A percentile compares a stretch with the other conserved stretches of the same genome.
These are phyloP conservation scores for Pneumocystis carinii DNA, from an alignment of 1,139 yeast species.

Conservation along the genomic window DNA sequence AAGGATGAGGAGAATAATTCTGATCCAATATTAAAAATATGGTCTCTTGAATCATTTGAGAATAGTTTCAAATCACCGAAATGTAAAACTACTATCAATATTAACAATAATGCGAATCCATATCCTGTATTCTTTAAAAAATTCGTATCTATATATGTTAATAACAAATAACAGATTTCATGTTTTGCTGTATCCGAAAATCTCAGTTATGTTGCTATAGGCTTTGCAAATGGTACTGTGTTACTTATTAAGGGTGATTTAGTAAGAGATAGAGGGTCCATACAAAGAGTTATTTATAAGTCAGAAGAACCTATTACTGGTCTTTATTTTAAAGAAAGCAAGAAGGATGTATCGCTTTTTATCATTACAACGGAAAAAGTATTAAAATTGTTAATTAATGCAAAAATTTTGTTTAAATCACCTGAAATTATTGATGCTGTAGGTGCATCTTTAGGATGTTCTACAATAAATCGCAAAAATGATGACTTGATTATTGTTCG, in stretches of 20 bases:
- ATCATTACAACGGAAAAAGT: conserved; percentile 58
- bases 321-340: conserved; percentile 37
- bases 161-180: conserved; percentile 24
- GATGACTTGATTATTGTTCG: conserved; percentile 41
- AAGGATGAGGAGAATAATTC: conserved; percentile 31
- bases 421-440: conserved; percentile 44
- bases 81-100: conserved; percentile 30
- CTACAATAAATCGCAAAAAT: conserved; percentile 30
- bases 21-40: conserved; percentile 63
- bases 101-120: conserved; percentile 41
- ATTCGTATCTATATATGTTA: neutral
- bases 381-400: conserved; percentile 55
- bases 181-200: conserved; percentile 44
- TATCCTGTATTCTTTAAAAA: conserved; percentile 37
- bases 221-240: conserved; percentile 79
- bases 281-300: conserved; percentile 66
- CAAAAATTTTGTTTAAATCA: conserved; percentile 59
- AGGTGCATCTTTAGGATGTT: conserved; percentile 66
- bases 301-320: conserved; percentile 71
- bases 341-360: conserved; percentile 29
- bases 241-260: conserved; percentile 76
- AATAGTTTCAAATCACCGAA: conserved; percentile 24
- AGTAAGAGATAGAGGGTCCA: conserved; percentile 73
- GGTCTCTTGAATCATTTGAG: conserved; percentile 45
- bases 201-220: conserved; percentile 56